Conservation (phyloP, 352 stramenopile genomes). For the Bremia lactucae region DNA sequence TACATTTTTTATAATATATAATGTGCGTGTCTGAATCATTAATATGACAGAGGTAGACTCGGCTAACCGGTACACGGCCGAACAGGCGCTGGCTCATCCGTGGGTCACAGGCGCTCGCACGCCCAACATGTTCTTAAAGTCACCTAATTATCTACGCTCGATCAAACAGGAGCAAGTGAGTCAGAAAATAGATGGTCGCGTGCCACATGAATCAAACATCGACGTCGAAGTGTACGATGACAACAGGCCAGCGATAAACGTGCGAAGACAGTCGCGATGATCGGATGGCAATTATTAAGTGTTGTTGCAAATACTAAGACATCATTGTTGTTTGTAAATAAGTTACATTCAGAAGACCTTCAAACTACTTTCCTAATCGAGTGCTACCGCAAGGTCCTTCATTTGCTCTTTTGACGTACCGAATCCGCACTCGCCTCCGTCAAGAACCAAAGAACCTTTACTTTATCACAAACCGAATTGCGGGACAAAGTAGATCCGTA, state of each 20-base stretch:
- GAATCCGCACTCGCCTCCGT: slow-evolving; percentile 16
- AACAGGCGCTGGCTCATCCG: slow-evolving; percentile 72
- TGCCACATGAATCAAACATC: slow-evolving; percentile 8
- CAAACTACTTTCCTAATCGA: slow-evolving; percentile 1
- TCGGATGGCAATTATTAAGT: slow-evolving; percentile 2
- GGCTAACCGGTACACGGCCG: slow-evolving; percentile 65
- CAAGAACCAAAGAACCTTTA: slow-evolving; percentile 7
- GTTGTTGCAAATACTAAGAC: neutral
- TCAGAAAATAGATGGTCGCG: slow-evolving; percentile 24
- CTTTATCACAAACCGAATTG: neutral
- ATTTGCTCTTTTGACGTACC: slow-evolving; percentile 14
- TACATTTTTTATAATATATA: neutral
- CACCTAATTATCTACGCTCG: slow-evolving; percentile 73
- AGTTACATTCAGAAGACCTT: slow-evolving; percentile 3
- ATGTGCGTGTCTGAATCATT: too few relatives aligned
- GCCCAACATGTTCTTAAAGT: slow-evolving; percentile 82
- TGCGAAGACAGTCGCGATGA: slow-evolving; percentile 63
- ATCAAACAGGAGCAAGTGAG: slow-evolving; percentile 65
- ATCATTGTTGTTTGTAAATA: neutral
- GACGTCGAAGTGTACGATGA: slow-evolving; percentile 10
- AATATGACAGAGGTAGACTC: slow-evolving; percentile 56
- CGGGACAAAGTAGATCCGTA: slow-evolving; percentile 7
- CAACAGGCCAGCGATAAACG: slow-evolving; percentile 26
- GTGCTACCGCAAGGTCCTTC: neutral
- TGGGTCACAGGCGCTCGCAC: slow-evolving; percentile 81